A percentile compares a stretch with the other conserved stretches of the same genome.
These are phyloP conservation scores for Pterocarpus santalinus DNA, from an alignment of 306 rosid genomes.

Conservation along the genomic window DNA sequence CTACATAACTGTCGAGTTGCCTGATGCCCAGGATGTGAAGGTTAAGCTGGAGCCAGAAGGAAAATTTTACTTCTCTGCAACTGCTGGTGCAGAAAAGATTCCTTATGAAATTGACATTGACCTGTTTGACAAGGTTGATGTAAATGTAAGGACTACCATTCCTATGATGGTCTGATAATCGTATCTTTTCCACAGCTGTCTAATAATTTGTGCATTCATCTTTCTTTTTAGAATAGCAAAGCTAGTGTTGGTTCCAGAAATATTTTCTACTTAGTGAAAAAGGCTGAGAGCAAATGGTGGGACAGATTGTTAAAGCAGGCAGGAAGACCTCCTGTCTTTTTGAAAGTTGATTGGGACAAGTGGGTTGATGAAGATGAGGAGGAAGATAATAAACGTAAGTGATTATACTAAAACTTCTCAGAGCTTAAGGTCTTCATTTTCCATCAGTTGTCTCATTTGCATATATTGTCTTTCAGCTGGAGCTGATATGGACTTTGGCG, in stretches of 20 bases:
- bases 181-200: conserved; percentile 16
- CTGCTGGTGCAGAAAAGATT: conserved; percentile 56
- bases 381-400: conserved; percentile 50
- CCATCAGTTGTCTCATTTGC: conserved; percentile 34
- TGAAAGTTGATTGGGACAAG: conserved; percentile 86
- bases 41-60: conserved; percentile 79
- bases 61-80: conserved; percentile 68
- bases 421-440: conserved; percentile 22
- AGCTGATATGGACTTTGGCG: conserved; percentile 58
- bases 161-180: not conserved
- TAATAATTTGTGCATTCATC: conserved; percentile 15
- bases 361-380: conserved; percentile 92
- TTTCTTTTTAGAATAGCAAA: conserved; percentile 65
- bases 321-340: conserved; percentile 68
- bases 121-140: conserved; percentile 65
- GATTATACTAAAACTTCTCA: conserved; percentile 36
- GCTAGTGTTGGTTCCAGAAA: conserved; percentile 64
- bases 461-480: conserved; percentile 54
- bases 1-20: conserved; percentile 67
- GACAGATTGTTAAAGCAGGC: conserved; percentile 67
- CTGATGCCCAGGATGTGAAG: conserved; percentile 79
- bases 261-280: conserved; percentile 62
- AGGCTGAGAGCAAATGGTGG: conserved; percentile 78
- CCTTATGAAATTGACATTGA: conserved; percentile 72
- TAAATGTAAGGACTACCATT: conserved; percentile 47